Conservation (phyloP, 2,329 filamentous ascomycete genomes). For the Pseudocercospora eumusae region DNA sequence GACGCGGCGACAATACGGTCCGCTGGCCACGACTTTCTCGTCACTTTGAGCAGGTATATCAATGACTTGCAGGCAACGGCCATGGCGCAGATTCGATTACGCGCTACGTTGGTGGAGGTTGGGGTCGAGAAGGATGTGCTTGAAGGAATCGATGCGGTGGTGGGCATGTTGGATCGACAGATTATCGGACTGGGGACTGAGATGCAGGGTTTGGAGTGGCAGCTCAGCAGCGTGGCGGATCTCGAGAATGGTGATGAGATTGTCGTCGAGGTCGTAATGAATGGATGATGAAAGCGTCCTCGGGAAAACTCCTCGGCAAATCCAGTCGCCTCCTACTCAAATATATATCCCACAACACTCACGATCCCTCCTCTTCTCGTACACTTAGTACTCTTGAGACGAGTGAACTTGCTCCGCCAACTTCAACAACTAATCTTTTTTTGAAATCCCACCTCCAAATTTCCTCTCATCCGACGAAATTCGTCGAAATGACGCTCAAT, state of each 20-base stretch:
- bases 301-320: slow-evolving; percentile 21
- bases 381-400: slow-evolving; percentile 19
- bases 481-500: slow-evolving; percentile 57
- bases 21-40: slow-evolving; percentile 1
- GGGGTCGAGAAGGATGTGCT: background rate
- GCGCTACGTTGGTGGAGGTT: background rate
- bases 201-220: slow-evolving; percentile 9
- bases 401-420: slow-evolving; percentile 43
- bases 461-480: too few species aligned
- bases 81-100: slow-evolving; percentile 1
- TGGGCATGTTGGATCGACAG: slow-evolving; percentile 8
- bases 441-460: slow-evolving; percentile 45
- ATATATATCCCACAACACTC: slow-evolving; percentile 19
- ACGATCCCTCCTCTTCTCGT: slow-evolving; percentile 38
- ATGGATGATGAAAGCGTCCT: background rate
- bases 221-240: slow-evolving; percentile 1
- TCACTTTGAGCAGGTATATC: background rate
- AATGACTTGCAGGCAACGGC: slow-evolving; percentile 9
- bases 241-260: too few species aligned
- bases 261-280: too few species aligned
- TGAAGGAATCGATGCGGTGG: slow-evolving; percentile 2
- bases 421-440: slow-evolving; percentile 60
- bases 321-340: slow-evolving; percentile 18
- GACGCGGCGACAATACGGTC: background rate
- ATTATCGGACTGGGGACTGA: slow-evolving; percentile 14